A percentile compares a stretch with the other conserved stretches of the same genome.
Evolutionary conservation across 2,329 filamentous ascomycete genomes (phyloP).

Genomic region (Drechslerella dactyloides): DNA sequence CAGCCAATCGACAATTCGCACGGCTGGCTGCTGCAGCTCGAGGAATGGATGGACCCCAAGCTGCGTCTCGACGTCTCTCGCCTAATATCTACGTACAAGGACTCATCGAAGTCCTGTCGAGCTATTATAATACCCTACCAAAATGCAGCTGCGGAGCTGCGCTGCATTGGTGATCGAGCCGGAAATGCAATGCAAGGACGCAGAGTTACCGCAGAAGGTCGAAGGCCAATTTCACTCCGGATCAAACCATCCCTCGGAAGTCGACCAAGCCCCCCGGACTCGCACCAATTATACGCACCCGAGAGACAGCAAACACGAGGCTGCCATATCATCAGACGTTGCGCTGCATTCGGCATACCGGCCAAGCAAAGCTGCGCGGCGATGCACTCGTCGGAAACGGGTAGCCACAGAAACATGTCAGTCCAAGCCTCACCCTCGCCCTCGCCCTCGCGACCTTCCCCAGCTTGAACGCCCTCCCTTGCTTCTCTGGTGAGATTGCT

Average conservation of each 20-base stretch:
- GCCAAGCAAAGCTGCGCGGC: slow-evolving; percentile 1
- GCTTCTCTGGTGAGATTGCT: slow-evolving; percentile 19
- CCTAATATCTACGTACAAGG: no score
- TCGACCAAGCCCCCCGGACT: background rate
- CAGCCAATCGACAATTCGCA: no score
- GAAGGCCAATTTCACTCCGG: background rate
- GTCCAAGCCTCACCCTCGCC: slow-evolving; percentile 38
- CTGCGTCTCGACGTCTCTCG: no score
- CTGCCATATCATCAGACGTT: background rate
- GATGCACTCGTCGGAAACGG: slow-evolving; percentile 49
- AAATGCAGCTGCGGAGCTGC: no score
- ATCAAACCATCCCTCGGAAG: background rate
- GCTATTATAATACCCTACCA: no score
- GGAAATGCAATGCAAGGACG: background rate
- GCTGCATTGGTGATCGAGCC: no score
- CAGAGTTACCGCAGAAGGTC: background rate
- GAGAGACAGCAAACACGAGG: background rate
- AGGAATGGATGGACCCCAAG: no score
- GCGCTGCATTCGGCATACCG: background rate
- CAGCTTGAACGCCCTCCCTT: background rate
- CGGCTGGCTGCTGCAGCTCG: no score
- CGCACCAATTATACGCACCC: background rate
- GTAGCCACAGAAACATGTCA: slow-evolving; percentile 36
- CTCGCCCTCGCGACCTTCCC: slow-evolving; percentile 16
- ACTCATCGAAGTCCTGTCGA: background rate